Percentiles rank a stretch among this genome's conserved stretches.
Evolutionary conservation across 257 asterid genomes (phyloP).

Genomic region (Solanum tacnaense): DNA sequence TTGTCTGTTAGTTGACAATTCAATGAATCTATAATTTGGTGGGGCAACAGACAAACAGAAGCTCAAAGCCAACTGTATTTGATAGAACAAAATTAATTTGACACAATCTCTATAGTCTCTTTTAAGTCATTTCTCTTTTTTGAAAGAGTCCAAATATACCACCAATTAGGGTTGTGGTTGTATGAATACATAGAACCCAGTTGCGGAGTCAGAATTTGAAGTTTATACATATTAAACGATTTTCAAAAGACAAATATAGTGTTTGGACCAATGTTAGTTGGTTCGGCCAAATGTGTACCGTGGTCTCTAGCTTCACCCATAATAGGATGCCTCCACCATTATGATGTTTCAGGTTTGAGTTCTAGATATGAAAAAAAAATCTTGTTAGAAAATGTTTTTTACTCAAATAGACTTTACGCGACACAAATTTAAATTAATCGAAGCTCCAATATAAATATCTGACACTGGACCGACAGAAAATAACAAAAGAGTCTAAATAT

Average conservation of each 20-base stretch:
- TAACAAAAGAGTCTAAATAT: background rate
- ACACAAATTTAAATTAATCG: background rate
- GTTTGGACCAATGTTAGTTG: background rate
- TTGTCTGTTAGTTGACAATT: constrained; percentile 33
- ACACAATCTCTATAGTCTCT: background rate
- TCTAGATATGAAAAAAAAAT: background rate
- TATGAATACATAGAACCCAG: background rate
- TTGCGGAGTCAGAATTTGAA: background rate
- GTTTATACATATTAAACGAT: background rate
- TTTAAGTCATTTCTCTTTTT: constrained; percentile 7
- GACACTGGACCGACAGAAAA: accelerated
- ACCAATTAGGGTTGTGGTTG: background rate
- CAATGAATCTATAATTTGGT: constrained; percentile 40
- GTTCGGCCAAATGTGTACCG: background rate
- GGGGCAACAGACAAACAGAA: constrained; percentile 60
- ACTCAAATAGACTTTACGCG: background rate
- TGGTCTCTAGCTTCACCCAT: background rate
- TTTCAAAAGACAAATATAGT: background rate
- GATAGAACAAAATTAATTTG: background rate
- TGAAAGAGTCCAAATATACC: background rate
- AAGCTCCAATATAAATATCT: background rate
- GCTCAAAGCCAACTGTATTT: constrained; percentile 47
- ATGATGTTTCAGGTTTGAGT: background rate
- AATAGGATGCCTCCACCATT: no score
- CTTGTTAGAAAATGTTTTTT: background rate